Evolutionary conservation across 192 early-diverging fungal species (phyloP), one percentile per base, ranked within the genome.

Genomic region (Mortierella alpina): DNA sequence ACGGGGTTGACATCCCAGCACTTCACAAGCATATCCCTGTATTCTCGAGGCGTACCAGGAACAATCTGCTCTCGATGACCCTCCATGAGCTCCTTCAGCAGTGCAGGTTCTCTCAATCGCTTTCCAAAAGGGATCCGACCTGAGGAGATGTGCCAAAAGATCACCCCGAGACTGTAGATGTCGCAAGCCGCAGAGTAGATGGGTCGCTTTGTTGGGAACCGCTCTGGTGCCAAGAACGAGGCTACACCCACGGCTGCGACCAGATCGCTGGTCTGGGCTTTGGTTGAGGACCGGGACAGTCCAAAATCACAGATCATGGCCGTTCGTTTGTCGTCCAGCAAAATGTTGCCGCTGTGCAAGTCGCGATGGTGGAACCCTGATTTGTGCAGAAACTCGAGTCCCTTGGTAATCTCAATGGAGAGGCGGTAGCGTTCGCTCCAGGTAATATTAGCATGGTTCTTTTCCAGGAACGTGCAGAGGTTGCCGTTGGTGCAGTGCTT

Each of bases 131-230:
- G 84, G 41, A 83, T 79, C 12, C 68, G 65, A 15, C 84, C 84
- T 1, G 82, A 82, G 7, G 84, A 82, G 5, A 86, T 73, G 56
- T 86, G 82, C 84, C 84, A 86, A 71, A 86, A 81, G 12, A 86
- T 80, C 45, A 84, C 75, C 2, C 72, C 84, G 0, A 86, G 72
- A 81, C 82, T 83, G 64, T 86, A 86, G 31, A 86, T 69, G 47
- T 86, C 84, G 20, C 76, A 80, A 3, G 76, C 63, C 15, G 72
- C 70, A 2, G 83, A 72, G 52, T 84, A 84, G 7, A 80, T 62
- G 15, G 77, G 77, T 51, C 77, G 48, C 11, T 68, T 57, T 23
- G 59, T 22, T 4, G 77, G 70, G 55, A 80, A 80, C 2, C 77
- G 51, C 49, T 80, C 77, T 5, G 77, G 77, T 17, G 77, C 77